These are phyloP conservation scores for Candida manassasensis DNA, from an alignment of 805 yeast genomes.

Conservation along the genomic window DNA sequence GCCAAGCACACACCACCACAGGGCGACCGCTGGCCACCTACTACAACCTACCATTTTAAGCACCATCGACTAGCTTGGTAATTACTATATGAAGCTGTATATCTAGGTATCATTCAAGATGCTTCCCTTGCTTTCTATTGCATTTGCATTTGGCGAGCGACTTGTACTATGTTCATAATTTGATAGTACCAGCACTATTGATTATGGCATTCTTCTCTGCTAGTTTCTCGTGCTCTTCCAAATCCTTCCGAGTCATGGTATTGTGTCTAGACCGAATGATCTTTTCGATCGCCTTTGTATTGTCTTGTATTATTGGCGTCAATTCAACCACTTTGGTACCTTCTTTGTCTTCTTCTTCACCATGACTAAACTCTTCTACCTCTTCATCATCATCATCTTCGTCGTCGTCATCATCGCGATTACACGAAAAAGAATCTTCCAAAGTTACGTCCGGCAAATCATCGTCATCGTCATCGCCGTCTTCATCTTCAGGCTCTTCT, in stretches of 20 bases:
- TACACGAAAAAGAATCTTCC: slow-evolving; percentile 3
- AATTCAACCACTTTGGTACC: not conserved
- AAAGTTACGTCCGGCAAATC: slow-evolving; percentile 9
- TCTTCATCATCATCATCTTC: slow-evolving; percentile 3
- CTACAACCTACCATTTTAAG: no score
- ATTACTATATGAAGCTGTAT: no score
- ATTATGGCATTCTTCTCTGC: slow-evolving; percentile 18
- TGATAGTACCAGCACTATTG: slow-evolving; percentile 9
- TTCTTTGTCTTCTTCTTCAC: not conserved
- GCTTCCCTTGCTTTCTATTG: no score
- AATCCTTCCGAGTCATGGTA: slow-evolving; percentile 11
- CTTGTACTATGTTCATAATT: no score
- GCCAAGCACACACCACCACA: no score
- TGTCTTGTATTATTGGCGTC: slow-evolving; percentile 4
- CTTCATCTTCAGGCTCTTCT: slow-evolving; percentile 15
- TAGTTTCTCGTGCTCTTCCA: slow-evolving; percentile 16
- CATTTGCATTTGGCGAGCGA: no score
- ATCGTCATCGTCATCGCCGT: slow-evolving; percentile 13
- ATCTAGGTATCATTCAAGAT: no score
- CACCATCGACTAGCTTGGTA: no score
- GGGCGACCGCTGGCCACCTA: no score
- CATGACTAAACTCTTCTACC: not conserved
- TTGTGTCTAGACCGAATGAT: slow-evolving; percentile 6
- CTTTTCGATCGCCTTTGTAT: slow-evolving; percentile 2
- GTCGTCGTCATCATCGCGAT: slow-evolving; percentile 4